These are phyloP conservation scores for Albophoma yamanashiensis DNA, from an alignment of 2,329 filamentous ascomycete genomes.

Conservation along the genomic window DNA sequence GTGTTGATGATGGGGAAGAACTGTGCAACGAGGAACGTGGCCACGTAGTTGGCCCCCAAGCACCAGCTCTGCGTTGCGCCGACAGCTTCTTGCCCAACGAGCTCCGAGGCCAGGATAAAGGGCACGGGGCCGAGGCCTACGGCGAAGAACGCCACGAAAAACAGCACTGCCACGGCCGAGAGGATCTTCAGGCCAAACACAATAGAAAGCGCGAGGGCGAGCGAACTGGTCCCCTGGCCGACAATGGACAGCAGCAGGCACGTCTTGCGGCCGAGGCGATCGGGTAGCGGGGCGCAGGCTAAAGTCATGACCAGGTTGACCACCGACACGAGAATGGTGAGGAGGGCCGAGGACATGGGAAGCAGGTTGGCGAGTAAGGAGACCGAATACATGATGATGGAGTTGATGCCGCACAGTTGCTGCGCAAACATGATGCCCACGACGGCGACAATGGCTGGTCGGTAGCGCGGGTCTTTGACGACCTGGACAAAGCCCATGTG, in stretches of 20 bases:
- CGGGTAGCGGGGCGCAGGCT: slow-evolving; percentile 71
- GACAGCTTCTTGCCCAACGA: slow-evolving; percentile 83
- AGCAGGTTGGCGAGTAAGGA: slow-evolving; percentile 75
- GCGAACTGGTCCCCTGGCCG: slow-evolving; percentile 72
- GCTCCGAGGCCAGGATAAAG: slow-evolving; percentile 85
- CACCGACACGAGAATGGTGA: slow-evolving; percentile 79
- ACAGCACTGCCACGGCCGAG: slow-evolving; percentile 69
- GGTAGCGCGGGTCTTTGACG: slow-evolving; percentile 54
- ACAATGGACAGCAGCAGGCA: slow-evolving; percentile 74
- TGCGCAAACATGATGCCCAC: slow-evolving; percentile 88
- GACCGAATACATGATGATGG: slow-evolving; percentile 97
- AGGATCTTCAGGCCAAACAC: slow-evolving; percentile 60
- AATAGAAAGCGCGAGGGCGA: slow-evolving; percentile 73
- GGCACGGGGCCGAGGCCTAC: slow-evolving; percentile 88
- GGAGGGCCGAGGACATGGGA: slow-evolving; percentile 66
- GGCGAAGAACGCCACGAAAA: slow-evolving; percentile 84
- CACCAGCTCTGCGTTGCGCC: slow-evolving; percentile 86
- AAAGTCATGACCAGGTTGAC: slow-evolving; percentile 80
- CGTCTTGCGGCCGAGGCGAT: slow-evolving; percentile 77
- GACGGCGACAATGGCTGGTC: slow-evolving; percentile 69
- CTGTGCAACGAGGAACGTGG: slow-evolving; percentile 86
- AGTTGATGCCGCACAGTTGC: slow-evolving; percentile 91
- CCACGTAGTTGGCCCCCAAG: slow-evolving; percentile 76
- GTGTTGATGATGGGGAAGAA: slow-evolving; percentile 87
- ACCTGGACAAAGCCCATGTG: slow-evolving; percentile 56